Evolutionary conservation across 495 filamentous ascomycete genomes (phyloP), one percentile per base, ranked within the genome.

Genomic region (Darksidea phi): DNA sequence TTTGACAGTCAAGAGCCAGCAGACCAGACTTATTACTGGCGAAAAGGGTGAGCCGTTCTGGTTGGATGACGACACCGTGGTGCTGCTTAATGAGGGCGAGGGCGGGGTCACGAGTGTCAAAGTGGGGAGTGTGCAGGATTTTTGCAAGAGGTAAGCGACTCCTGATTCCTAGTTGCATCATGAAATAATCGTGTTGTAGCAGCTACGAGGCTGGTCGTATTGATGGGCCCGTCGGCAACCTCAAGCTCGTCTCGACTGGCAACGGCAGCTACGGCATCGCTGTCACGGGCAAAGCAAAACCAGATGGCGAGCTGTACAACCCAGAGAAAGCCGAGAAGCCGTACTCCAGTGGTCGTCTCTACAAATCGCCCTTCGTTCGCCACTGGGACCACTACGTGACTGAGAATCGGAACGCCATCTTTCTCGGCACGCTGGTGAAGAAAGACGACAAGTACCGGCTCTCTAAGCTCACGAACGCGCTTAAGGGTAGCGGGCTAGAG

Each of bases 21-120:
- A 85, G 48, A 88, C 87, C 0, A 79, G 76, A 0, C 70, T 88
- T 5, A 73, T 96, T 24, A 86, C 83, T 49, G 83, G 86, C 52
- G 83, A 89, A 43, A 61, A 78, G 12, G 77, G 79, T 66, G 87
- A 89, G 67, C 87, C 89, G 6, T 84, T 84, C 55, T 96, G 91
- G 91, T 71, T 96, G 12, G 82, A 78, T 25, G 78, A 86, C 43
- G 72, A 73, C 17, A 76, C 83, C 38, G 78, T 88, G 64, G 74
- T 93, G 20, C 66, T 92, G 45, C 67, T 95, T 54, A 84, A 86
- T 70, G 69, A 74, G 24, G 80, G 79, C n/a, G 78, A 82, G 42
- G 84, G 86, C 49, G 88, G 87, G 15, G 79, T 75, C n/a, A 92
- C 89, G 3, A 78, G 79, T 18, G 74, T 82, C 51, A 75, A 77